Evolutionary conservation across 2,329 filamentous ascomycete species (phyloP), one percentile per base, ranked within the genome.

Genomic region (Tothia fuscella): DNA sequence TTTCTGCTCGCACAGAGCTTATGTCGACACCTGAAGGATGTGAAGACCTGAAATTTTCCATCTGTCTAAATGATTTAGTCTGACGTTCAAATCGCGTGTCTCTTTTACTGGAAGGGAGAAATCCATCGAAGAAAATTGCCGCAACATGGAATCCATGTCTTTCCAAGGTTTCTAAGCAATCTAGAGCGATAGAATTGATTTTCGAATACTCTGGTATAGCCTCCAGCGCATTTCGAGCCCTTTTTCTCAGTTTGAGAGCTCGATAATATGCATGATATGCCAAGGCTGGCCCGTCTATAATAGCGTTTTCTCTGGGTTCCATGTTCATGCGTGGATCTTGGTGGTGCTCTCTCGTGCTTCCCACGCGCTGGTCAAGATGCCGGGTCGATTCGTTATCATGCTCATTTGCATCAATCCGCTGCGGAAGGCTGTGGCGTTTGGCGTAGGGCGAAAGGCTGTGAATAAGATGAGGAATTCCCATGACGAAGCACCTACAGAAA

Each of bases 271-370:
- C 41, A 26, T 46, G 41, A 26, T 43, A 44, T 3, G 43, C 42
- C 30, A 46, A 33, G 16, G 43, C 33, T n/a, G 43, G 43, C n/a
- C 43, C 43, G 34, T 46, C 43, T 25, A 46, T 36, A 16, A 46
- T 32, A 20, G 26, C 34, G 14, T 41, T 14, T 10, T 29, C 26
- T 29, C 26, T 29, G 9, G 9, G 9, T n/a, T n/a, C n/a, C n/a
- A n/a, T n/a, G n/a, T n/a, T n/a, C n/a, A n/a, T n/a, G n/a, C n/a
- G n/a, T n/a, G n/a, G n/a, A n/a, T n/a, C n/a, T n/a, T n/a, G n/a
- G n/a, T n/a, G n/a, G n/a, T n/a, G n/a, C n/a, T n/a, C n/a, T n/a
- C n/a, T n/a, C n/a, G n/a, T n/a, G n/a, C n/a, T n/a, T n/a, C n/a
- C n/a, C n/a, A n/a, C n/a, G n/a, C n/a, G n/a, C n/a, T n/a, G n/a